Base-by-base conservation (phyloP, 2,329 filamentous ascomycete genomes). In the Nemania sp. region DNA sequence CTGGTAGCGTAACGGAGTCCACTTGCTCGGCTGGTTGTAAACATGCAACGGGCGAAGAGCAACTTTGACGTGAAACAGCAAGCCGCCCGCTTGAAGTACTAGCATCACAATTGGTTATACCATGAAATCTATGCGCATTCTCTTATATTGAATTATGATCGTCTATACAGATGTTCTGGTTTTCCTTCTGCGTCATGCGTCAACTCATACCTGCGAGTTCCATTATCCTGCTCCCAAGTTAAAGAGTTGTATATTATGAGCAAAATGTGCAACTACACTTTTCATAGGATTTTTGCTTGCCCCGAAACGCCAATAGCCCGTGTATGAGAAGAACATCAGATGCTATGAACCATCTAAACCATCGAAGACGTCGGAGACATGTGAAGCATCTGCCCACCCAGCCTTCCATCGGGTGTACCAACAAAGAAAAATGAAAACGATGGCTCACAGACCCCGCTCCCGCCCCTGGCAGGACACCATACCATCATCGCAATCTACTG, bases 261-360 rank as follows among this genome's bases (percentile, higher is more conserved):
- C 33, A 43, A 28, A 43, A 19, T 41, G 30, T 24, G 40, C 19
- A 17, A 33, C 31, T 47, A 51, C 46, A 56, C 41, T 54, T 43
- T 48, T 26, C 23, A n/a, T n/a, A 31, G 49, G 34, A 59, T 9
- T 41, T 49, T 55, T 50, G 22, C 40, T 41, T 33, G n/a, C 17
- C 43, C 47, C 43, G 22, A 11, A 59, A 49, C 45, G 40, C 54
- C 50, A 20, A 31, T 46, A 26, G 17, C 50, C 15, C 39, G 50
- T 59, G 56, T 59, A 51, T 48, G 47, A 36, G 50, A 57, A 57
- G 26, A 30, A 54, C 49, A 51, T 50, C 40, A 26, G 34, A 45
- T 59, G 43, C 42, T 51, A 51, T 59, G 54, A 37, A 57, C 36
- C 49, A 50, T 53, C 49, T 44, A 49, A 41, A 50, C 31, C 31